Evolutionary conservation across 208 protist genomes (phyloP), one percentile per base, ranked within the genome.

Genomic region (Crithidia acanthocephali): DNA sequence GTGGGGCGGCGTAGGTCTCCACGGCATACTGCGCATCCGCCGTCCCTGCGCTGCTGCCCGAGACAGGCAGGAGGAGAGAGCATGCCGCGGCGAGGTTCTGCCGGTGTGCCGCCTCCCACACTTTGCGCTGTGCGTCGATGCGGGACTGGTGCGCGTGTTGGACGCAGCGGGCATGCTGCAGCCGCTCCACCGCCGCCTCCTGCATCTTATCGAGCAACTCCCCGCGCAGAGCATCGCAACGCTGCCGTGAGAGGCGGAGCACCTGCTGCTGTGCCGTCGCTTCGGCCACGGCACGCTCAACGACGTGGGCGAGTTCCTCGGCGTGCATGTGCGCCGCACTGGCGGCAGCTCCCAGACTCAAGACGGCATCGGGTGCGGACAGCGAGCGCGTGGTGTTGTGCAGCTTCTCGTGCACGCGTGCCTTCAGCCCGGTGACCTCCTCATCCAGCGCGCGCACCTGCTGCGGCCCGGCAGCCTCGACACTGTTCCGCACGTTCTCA

Each of bases 61-160:
- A 68, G 5, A 80, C 25, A 10, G 69, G 74, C 15, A 84, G 44
- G 22, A 66, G 33, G 1, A 91, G 71, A 18, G 56, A 56, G 51
- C 77, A 70, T 15, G 76, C 72, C 30, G 83, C 80, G 23, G 64
- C 52, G 20, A 93, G 79, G 45, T 82, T 68, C 58, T 90, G 80
- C 18, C 83, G 79, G 64, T 87, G 83, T 55, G 86, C 85, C 16
- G 73, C 69, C 71, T 85, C 85, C 88, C 88, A 93, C 37, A 76
- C 55, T 9, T 55, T 74, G 13, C 76, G 72, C 42, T 79, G 23
- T 37, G 81, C 81, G 35, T 93, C 83, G 20, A 90, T 62, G 30
- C 77, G 84, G 3, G 80, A 59, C 32, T 80, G 52, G 37, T 83
- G 69, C 53, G 85, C 74, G 47, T 88, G 81, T 58, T 87, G 88